A percentile compares a stretch with the other conserved stretches of the same genome.
These are phyloP conservation scores for Alternaria hordeiaustralica DNA, from an alignment of 2,329 filamentous ascomycete species.

Conservation along the genomic window DNA sequence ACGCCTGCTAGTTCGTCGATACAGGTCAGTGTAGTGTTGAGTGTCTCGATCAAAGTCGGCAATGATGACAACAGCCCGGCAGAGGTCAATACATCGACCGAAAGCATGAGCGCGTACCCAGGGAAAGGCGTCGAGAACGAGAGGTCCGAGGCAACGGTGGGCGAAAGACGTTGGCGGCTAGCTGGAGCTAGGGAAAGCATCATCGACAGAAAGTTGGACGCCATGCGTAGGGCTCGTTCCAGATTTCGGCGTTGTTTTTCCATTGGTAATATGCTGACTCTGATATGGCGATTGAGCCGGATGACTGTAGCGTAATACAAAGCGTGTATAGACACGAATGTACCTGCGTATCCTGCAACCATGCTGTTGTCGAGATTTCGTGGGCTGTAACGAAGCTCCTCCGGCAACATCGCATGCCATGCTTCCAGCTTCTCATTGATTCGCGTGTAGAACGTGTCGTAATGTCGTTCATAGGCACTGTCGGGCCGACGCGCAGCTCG, in stretches of 20 bases:
- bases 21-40: slow-evolving; percentile 60
- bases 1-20: slow-evolving; percentile 63
- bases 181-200: slow-evolving; percentile 40
- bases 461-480: slow-evolving; percentile 53
- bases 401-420: slow-evolving; percentile 66
- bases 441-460: slow-evolving; percentile 61
- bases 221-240: slow-evolving; percentile 35
- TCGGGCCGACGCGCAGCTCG: slow-evolving; percentile 56
- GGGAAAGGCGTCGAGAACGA: slow-evolving; percentile 63
- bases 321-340: slow-evolving; percentile 69
- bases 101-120: slow-evolving; percentile 67
- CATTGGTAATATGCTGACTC: slow-evolving; percentile 32
- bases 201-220: slow-evolving; percentile 40
- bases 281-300: slow-evolving; percentile 68
- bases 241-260: slow-evolving; percentile 42
- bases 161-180: slow-evolving; percentile 36
- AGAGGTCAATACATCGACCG: slow-evolving; percentile 70
- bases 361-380: slow-evolving; percentile 65
- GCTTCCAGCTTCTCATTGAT: slow-evolving; percentile 60
- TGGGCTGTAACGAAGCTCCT: slow-evolving; percentile 60
- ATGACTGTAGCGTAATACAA: slow-evolving; percentile 70
- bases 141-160: slow-evolving; percentile 36
- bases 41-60: slow-evolving; percentile 61
- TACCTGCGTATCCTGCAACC: slow-evolving; percentile 61
- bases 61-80: slow-evolving; percentile 56